Conservation (phyloP, 2,329 filamentous ascomycete species). For the Gnomoniopsis smithogilvyi region DNA sequence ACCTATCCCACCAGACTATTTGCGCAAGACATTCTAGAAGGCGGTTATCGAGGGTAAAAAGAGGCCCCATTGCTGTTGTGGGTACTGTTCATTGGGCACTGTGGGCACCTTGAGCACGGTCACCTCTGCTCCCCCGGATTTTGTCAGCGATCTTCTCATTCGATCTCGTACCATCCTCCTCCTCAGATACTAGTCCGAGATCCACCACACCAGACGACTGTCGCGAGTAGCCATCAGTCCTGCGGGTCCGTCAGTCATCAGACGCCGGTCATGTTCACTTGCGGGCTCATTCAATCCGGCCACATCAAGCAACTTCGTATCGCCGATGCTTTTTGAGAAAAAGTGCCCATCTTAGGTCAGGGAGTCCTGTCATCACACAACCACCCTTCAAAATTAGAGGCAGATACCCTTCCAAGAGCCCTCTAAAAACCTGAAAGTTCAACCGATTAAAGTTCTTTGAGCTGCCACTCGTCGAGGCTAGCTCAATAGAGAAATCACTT, state of each 20-base stretch:
- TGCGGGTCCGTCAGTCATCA: background rate
- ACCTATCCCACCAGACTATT: background rate
- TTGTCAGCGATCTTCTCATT: conserved; percentile 24
- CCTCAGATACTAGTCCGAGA: background rate
- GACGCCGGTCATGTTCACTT: background rate
- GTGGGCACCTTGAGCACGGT: conserved; percentile 5
- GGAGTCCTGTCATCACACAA: background rate
- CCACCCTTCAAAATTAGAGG: background rate
- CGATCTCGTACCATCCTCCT: conserved; percentile 24
- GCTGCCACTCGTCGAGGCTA: background rate
- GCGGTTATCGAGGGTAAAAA: conserved; percentile 7
- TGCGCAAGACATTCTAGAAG: conserved; percentile 16
- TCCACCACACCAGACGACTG: background rate
- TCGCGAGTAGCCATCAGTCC: background rate
- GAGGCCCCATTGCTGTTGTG: background rate
- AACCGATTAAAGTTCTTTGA: background rate
- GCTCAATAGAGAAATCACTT: conserved; percentile 3
- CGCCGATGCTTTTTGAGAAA: background rate
- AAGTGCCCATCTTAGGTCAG: background rate
- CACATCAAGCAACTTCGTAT: background rate
- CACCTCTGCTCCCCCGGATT: conserved; percentile 15
- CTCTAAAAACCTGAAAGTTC: conserved; percentile 4
- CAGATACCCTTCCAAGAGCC: background rate
- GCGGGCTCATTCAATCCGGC: background rate
- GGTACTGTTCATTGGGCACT: background rate